phyloP scores from a whole-genome alignment of 2,329 filamentous ascomycete genomes.

The Dactylella cylindrospora region DNA sequence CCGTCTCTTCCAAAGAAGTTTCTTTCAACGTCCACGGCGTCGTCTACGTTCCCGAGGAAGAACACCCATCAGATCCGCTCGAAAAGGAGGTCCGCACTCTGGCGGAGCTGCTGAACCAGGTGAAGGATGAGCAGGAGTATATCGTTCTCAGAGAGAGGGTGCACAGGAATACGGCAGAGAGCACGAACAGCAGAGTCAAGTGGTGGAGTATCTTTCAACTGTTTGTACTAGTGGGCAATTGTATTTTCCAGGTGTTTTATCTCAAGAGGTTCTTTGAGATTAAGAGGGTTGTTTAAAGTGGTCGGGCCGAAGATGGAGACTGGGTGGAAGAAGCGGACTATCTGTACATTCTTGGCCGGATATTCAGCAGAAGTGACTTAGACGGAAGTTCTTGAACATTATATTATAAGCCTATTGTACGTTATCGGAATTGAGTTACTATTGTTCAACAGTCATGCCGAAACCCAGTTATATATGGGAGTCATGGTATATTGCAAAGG shows the following conservation, averaged over 20 bases:
- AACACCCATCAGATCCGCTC: slow-evolving; percentile 80
- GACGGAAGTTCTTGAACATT: no score
- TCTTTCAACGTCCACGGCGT: slow-evolving; percentile 99
- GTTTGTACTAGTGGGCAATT: slow-evolving; percentile 81
- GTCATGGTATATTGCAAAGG: no score
- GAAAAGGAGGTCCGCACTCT: slow-evolving; percentile 86
- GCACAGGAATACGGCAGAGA: slow-evolving; percentile 97
- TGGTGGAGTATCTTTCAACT: slow-evolving; percentile 99
- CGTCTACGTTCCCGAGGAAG: slow-evolving; percentile 89
- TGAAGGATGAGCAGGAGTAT: slow-evolving; percentile 97
- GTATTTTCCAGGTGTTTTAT: slow-evolving; percentile 99
- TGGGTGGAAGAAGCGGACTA: no score
- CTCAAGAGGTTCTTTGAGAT: slow-evolving; percentile 96
- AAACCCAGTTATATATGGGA: no score
- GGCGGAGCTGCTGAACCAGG: slow-evolving; percentile 80
- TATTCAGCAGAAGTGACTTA: no score
- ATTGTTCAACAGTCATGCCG: no score
- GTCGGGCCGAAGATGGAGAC: no score
- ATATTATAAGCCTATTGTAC: no score
- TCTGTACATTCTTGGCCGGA: no score
- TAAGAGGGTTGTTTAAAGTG: slow-evolving; percentile 64
- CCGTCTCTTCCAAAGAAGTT: slow-evolving; percentile 92
- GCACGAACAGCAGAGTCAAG: slow-evolving; percentile 95
- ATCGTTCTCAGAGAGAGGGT: slow-evolving; percentile 93
- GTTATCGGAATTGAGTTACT: no score